These are phyloP conservation scores for Megacollybia marginata DNA, from an alignment of 768 basidiomycete genomes.

Conservation along the genomic window DNA sequence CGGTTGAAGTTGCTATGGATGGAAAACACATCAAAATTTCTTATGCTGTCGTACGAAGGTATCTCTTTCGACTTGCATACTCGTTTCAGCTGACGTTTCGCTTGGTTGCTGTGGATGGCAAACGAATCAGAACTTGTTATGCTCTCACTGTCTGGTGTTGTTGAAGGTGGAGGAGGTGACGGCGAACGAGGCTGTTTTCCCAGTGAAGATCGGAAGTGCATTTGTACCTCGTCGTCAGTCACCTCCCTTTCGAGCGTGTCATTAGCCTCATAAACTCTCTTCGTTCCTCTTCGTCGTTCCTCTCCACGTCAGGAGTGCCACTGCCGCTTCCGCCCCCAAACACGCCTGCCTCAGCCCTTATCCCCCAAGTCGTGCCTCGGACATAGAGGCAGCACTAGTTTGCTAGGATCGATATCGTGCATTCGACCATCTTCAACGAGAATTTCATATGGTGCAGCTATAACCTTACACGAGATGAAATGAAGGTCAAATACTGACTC, in stretches of 20 bases:
- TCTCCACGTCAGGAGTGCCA: constrained; percentile 38
- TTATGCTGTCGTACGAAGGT: too few relatives aligned
- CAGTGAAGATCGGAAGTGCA: constrained; percentile 17
- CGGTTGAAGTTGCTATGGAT: constrained; percentile 24
- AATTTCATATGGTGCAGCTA: constrained; percentile 72
- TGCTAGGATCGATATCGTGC: constrained; percentile 83
- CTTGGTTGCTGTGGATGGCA: too few relatives aligned
- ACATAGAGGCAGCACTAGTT: too few relatives aligned
- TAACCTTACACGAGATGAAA: neutral
- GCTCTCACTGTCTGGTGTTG: constrained; percentile 5
- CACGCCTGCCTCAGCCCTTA: constrained; percentile 81
- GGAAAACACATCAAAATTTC: too few relatives aligned
- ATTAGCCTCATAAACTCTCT: constrained; percentile 35
- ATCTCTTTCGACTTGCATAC: too few relatives aligned
- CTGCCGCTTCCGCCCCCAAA: constrained; percentile 43
- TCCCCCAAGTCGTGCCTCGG: too few relatives aligned
- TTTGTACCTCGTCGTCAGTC: constrained; percentile 17
- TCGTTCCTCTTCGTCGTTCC: constrained; percentile 29
- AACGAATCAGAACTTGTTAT: neutral
- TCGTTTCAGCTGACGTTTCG: too few relatives aligned
- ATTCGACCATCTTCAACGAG: constrained; percentile 71
- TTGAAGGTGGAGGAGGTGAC: constrained; percentile 8
- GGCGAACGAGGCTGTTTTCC: constrained; percentile 25
- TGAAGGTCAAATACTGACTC: constrained; percentile 17
- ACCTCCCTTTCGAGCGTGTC: constrained; percentile 31